Evolutionary conservation across 2,329 filamentous ascomycete genomes (phyloP), one percentile per base, ranked within the genome.

Genomic region (Colletotrichum tabaci): DNA sequence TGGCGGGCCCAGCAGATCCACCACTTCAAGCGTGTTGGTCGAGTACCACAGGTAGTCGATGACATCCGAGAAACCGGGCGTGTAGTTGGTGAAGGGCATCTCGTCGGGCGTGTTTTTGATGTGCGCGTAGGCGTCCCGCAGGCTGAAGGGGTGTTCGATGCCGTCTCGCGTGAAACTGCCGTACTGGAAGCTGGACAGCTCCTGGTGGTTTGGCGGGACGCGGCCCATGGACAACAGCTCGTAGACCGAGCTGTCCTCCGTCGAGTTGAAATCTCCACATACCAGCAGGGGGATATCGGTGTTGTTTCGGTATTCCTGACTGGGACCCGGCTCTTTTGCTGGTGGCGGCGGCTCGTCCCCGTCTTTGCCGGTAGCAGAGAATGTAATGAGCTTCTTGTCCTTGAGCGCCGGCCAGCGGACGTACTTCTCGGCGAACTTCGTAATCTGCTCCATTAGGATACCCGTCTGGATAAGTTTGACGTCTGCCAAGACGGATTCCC

Each of bases 31-130:
- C 26, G 93, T 91, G 81, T 96, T 98, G 69, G 94, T 96, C 67
- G 95, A 95, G 83, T 97, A 99, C 95, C 95, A 98, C 77, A 99
- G 94, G 82, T 98, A 98, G 81, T 99, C 96, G 75, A 99, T 93
- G 68, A 97, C 94, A 73, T 95, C 95, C 62, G 90, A 90, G 83
- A 98, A 99, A n/a, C 91, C 91, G 1, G 96, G 95, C 16, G 95
- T 97, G 83, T 98, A 99, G 83, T 99, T 99, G 57, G 96, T 99
- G 81, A 98, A 99, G 5, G 91, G 91, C 76, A 98, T 85, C 80
- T 98, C 94, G 69, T 95, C 93, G 8, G 92, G 91, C 46, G 96
- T 91, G 79, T 96, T 93, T 74, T 92, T 92, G 63, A 97, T 92
- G 74, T 93, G 90, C 46, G 90, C 90, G 81, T 99, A 99, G 3